phyloP scores from a whole-genome alignment of 129 eudicot genomes.

The Escallonia rubra region DNA sequence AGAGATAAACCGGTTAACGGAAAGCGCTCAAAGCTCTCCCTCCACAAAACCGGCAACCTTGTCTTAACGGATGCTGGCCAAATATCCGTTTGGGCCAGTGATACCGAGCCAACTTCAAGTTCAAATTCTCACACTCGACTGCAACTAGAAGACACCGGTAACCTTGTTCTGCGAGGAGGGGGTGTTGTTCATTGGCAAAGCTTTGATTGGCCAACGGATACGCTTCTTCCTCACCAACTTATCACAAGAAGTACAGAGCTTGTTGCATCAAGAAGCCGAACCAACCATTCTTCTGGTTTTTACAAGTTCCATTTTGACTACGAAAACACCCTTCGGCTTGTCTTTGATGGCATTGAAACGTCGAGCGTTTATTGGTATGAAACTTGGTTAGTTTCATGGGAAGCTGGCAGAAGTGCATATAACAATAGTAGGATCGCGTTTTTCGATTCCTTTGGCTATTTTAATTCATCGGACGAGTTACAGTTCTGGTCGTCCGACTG shows the following conservation, averaged over 20 bases:
- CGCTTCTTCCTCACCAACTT: slow-evolving; percentile 14
- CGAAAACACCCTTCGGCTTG: slow-evolving; percentile 3
- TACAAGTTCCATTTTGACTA: slow-evolving; percentile 12
- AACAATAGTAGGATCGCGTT: slow-evolving; percentile 36
- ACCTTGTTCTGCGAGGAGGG: neutral
- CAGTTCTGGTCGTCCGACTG: slow-evolving; percentile 31
- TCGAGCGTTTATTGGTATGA: slow-evolving; percentile 44
- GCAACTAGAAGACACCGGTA: slow-evolving; percentile 8
- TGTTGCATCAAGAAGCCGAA: slow-evolving; percentile 7
- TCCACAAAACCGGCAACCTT: slow-evolving; percentile 1
- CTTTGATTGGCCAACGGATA: slow-evolving; percentile 12
- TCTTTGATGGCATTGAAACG: neutral
- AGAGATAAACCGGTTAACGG: slow-evolving; percentile 12
- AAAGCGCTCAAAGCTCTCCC: neutral
- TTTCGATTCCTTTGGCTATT: slow-evolving; percentile 28
- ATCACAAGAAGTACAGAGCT: slow-evolving; percentile 4
- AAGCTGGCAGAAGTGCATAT: slow-evolving; percentile 33
- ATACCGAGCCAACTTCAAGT: neutral
- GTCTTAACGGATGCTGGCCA: slow-evolving; percentile 6
- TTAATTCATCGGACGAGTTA: slow-evolving; percentile 30
- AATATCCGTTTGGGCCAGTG: neutral
- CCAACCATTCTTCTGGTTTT: slow-evolving; percentile 9
- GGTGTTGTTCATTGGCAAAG: slow-evolving; percentile 9
- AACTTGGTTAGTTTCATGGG: slow-evolving; percentile 30
- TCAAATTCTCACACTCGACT: neutral